Conservation (phyloP, 768 basidiomycete species). For the Mycena metata region DNA sequence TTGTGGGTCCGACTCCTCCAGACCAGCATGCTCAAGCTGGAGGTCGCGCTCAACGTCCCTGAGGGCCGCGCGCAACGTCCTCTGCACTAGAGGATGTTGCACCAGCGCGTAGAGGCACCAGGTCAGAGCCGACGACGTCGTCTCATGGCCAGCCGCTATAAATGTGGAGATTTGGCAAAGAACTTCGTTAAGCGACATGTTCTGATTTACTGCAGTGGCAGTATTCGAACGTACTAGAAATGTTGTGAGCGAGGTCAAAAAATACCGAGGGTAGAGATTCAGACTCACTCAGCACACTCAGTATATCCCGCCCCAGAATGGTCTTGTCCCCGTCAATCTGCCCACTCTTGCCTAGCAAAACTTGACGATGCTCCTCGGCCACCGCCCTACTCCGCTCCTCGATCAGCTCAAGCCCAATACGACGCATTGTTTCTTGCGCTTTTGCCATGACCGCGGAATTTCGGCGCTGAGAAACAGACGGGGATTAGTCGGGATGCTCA, state of each 20-base stretch:
- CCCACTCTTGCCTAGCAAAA: constrained; percentile 35
- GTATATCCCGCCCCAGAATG: constrained; percentile 62
- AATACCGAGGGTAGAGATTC: background rate
- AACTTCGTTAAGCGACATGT: constrained; percentile 70
- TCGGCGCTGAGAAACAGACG: constrained; percentile 53
- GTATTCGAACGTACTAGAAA: constrained; percentile 71
- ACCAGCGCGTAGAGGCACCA: constrained; percentile 74
- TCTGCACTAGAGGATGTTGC: constrained; percentile 59
- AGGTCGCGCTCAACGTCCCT: constrained; percentile 41
- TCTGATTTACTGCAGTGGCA: constrained; percentile 53
- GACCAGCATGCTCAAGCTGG: constrained; percentile 38
- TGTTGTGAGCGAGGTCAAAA: constrained; percentile 17
- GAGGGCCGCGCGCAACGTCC: constrained; percentile 61
- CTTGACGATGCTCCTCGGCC: constrained; percentile 41
- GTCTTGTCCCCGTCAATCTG: constrained; percentile 49
- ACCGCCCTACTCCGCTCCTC: constrained; percentile 61
- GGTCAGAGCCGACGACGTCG: constrained; percentile 67
- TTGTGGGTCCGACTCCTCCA: constrained; percentile 29
- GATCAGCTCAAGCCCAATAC: constrained; percentile 68
- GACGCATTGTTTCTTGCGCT: constrained; percentile 61
- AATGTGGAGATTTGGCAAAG: constrained; percentile 76
- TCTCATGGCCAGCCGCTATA: constrained; percentile 76
- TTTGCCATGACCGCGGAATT: constrained; percentile 58
- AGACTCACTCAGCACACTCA: constrained; percentile 66
- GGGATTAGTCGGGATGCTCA: constrained; percentile 28